Evolutionary conservation across 2,329 filamentous ascomycete genomes (phyloP), one percentile per base, ranked within the genome.

Genomic region (Diaporthe batatas): DNA sequence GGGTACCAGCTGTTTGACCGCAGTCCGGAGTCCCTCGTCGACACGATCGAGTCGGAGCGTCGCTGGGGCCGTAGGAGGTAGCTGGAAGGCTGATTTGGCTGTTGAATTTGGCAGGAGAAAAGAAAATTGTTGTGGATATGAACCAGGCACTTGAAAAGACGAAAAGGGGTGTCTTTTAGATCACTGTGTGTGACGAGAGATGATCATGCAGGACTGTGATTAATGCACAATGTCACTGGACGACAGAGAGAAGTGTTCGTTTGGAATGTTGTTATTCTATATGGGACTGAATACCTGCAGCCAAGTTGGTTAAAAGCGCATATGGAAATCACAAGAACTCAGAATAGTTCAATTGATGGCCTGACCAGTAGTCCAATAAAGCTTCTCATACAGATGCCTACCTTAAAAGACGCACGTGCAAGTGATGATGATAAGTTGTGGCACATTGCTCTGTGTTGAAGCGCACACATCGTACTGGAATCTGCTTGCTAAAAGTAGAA

Each of bases 1-100:
- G 62, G 62, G 5, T 68, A 68, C 18, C 34, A 64, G n/a, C 23
- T 73, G 36, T 71, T 65, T n/a, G 49, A 62, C n/a, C 10, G 39
- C 47, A 29, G 39, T 2, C 21, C 55, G 16, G 44, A 25, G 16
- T 36, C 11, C 2, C 64, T 16, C 18, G 21, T 51, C 8, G 29
- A 36, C 21, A 70, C 68, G 29, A 58, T 62, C 47, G 16, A 1
- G 2, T 47, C 59, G 1, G 62, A 72, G 39, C 12, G 39, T 59
- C 6, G 53, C 68, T 36, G 11, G 10, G 34, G 11, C 10, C 10
- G 5, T 72, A 25, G n/a, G n/a, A 11, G 12, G 39, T 42, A 42
- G 16, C 6, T 32, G 5, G n/a, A 11, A 18, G 32, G 67, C 57
- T 23, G 29, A 29, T 29, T 44, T 32, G 10, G 42, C 6, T 25